Percentiles rank a stretch among this genome's conserved stretches.
phyloP scores from a whole-genome alignment of 192 early-diverging fungal species.

The Coemansia sp. region DNA sequence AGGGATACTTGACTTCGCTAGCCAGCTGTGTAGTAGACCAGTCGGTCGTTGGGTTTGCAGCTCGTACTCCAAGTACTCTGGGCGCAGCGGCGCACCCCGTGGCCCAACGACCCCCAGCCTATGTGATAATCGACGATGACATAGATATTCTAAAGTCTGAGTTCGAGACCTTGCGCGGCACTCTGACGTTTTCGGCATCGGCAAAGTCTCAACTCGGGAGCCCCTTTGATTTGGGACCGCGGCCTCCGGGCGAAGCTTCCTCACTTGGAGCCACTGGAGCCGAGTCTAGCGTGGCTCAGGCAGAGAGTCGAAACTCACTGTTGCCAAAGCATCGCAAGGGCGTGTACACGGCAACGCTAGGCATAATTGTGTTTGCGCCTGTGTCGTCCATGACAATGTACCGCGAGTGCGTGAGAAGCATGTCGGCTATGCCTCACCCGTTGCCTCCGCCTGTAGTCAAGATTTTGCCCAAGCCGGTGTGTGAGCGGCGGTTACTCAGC shows the following conservation, averaged over 20 bases:
- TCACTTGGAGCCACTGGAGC: background rate
- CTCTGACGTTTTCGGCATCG: constrained; percentile 35
- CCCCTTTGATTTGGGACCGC: background rate
- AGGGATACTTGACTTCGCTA: constrained; percentile 13
- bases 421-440: constrained; percentile 30
- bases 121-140: constrained; percentile 31
- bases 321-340: constrained; percentile 13
- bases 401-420: constrained; percentile 13
- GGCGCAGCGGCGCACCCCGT: constrained; percentile 26
- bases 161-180: constrained; percentile 46
- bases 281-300: background rate
- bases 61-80: constrained; percentile 22
- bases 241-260: background rate
- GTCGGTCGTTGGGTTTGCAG: constrained; percentile 7
- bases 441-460: constrained; percentile 43
- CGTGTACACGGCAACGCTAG: constrained; percentile 30
- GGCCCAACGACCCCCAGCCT: constrained; percentile 40
- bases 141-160: constrained; percentile 27
- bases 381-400: constrained; percentile 10
- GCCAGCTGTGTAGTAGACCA: constrained; percentile 34
- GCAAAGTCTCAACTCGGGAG: constrained; percentile 11
- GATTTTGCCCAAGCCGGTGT: constrained; percentile 35
- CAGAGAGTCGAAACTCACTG: constrained; percentile 1
- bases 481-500: constrained; percentile 31
- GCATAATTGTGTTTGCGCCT: constrained; percentile 35